Percentiles rank a stretch among this genome's conserved stretches.
Conservation (phyloP, 805 yeast genomes). For the Vanderwaltozyma polyspora region DNA sequence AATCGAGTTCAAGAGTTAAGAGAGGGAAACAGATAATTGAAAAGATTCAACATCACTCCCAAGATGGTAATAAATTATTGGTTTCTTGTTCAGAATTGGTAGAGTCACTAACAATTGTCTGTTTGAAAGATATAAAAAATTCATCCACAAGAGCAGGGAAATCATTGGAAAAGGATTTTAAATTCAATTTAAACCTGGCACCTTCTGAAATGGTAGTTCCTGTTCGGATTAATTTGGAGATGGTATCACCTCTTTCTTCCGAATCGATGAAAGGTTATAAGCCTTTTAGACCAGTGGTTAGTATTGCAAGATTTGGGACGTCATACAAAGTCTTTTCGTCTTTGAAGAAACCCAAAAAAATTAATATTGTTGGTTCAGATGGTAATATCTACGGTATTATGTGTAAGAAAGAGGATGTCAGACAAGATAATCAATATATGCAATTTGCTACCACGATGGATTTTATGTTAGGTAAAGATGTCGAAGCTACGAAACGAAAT, state of each 20-base stretch:
- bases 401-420: constrained; percentile 82
- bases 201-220: constrained; percentile 62
- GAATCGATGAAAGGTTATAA: constrained; percentile 31
- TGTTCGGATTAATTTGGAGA: constrained; percentile 55
- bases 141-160: constrained; percentile 19
- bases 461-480: constrained; percentile 51
- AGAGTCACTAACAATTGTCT: constrained; percentile 16
- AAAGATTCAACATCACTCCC: constrained; percentile 12
- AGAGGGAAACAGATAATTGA: constrained; percentile 38
- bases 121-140: constrained; percentile 17
- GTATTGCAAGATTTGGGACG: constrained; percentile 55
- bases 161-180: constrained; percentile 31
- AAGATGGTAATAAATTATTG: constrained; percentile 10
- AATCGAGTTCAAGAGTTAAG: constrained; percentile 33
- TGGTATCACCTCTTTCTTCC: constrained; percentile 45
- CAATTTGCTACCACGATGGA: constrained; percentile 81
- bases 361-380: constrained; percentile 68
- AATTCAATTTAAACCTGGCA: constrained; percentile 31
- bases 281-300: constrained; percentile 39
- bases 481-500: constrained; percentile 62
- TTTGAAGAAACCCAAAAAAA: constrained; percentile 75
- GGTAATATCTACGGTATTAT: constrained; percentile 62
- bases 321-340: constrained; percentile 65
- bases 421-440: constrained; percentile 92
- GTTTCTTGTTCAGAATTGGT: constrained; percentile 16